Conservation (phyloP, 768 basidiomycete species). For the Tubosaeta brunneosetosa region DNA sequence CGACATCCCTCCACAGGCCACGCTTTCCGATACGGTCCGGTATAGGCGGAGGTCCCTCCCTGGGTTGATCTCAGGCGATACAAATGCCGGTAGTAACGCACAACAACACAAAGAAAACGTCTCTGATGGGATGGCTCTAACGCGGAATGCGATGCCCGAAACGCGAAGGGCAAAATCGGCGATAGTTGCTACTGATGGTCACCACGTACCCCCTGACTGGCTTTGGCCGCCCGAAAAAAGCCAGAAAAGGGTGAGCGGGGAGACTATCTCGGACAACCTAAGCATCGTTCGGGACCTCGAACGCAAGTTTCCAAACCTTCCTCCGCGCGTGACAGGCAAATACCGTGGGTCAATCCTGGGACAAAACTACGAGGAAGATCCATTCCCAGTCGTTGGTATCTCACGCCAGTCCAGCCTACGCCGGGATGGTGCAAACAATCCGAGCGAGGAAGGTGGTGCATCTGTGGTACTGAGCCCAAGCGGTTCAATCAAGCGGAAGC, state of each 20-base stretch:
- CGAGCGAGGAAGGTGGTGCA: constrained; percentile 11
- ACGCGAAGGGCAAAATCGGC: constrained; percentile 14
- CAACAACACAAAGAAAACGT: constrained; percentile 2
- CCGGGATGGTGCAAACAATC: neutral
- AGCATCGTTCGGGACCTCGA: constrained; percentile 48
- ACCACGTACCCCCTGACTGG: constrained; percentile 10
- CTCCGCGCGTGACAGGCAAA: constrained; percentile 31
- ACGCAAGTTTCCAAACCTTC: constrained; percentile 50
- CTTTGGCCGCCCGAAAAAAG: constrained; percentile 4
- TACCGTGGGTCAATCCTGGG: constrained; percentile 24
- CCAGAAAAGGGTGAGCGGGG: constrained; percentile 19
- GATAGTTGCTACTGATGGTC: neutral
- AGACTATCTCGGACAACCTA: constrained; percentile 36
- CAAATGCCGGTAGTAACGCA: neutral
- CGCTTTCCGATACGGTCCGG: constrained; percentile 11
- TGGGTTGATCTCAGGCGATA: constrained; percentile 4
- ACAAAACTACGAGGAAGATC: constrained; percentile 21
- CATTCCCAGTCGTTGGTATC: constrained; percentile 20
- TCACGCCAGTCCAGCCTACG: constrained; percentile 22
- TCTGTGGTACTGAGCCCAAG: constrained; percentile 11
- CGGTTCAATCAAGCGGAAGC: constrained; percentile 28
- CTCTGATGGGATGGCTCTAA: constrained; percentile 9
- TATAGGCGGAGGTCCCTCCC: constrained; percentile 14
- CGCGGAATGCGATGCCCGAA: constrained; percentile 3
- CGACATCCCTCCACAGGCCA: constrained; percentile 35